A percentile compares a stretch with the other conserved stretches of the same genome.
Evolutionary conservation across 1,284 basidiomycete species (phyloP).

Genomic region (Heterobasidion parviporum): DNA sequence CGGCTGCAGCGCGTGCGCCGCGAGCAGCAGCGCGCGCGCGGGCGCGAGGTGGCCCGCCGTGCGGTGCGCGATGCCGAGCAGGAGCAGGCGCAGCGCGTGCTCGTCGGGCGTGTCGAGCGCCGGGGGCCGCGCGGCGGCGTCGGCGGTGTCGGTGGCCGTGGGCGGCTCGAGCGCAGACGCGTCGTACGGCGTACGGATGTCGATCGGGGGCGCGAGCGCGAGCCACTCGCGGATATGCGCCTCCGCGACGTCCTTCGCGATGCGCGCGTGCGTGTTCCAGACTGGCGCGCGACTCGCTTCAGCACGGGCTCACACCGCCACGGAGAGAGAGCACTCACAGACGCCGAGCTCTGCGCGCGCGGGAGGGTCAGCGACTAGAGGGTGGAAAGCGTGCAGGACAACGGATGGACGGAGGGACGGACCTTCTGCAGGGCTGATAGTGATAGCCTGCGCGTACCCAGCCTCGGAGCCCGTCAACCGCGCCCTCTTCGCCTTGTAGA

Average conservation of each 20-base stretch:
- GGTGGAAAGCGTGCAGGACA: neutral
- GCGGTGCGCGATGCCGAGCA: conserved; percentile 60
- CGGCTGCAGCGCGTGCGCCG: conserved; percentile 35
- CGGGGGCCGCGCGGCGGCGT: conserved; percentile 1
- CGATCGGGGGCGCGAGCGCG: conserved; percentile 36
- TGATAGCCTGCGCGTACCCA: conserved; percentile 44
- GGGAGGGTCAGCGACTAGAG: neutral
- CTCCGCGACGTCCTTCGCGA: conserved; percentile 40
- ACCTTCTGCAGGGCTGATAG: conserved; percentile 65
- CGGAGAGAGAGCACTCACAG: conserved; percentile 31
- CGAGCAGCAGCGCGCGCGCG: conserved; percentile 40
- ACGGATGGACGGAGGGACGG: conserved; percentile 13
- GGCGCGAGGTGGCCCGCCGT: conserved; percentile 38
- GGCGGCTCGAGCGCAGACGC: neutral
- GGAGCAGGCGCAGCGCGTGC: conserved; percentile 55
- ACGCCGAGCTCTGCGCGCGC: conserved; percentile 40
- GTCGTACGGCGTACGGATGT: conserved; percentile 27
- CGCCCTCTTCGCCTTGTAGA: conserved; percentile 62
- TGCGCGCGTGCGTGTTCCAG: conserved; percentile 65
- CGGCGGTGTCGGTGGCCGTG: conserved; percentile 2
- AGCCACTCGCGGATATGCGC: conserved; percentile 46
- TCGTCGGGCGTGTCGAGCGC: conserved; percentile 61
- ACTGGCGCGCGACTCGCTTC: conserved; percentile 29
- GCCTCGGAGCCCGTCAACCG: conserved; percentile 41
- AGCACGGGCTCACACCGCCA: too few species aligned